Conservation (phyloP, 768 basidiomycete species). For the Termitomyces sp. region DNA sequence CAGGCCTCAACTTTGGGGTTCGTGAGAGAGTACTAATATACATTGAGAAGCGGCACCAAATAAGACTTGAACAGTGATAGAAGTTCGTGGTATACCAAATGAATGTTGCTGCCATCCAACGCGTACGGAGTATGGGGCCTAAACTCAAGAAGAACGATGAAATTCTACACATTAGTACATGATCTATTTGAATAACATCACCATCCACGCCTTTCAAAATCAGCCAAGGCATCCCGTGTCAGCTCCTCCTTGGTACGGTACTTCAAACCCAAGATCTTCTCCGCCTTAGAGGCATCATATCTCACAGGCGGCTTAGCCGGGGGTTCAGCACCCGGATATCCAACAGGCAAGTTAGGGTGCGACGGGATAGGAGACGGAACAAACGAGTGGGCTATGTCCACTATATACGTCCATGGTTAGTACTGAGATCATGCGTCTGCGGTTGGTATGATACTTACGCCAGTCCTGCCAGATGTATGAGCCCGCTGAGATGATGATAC, state of each 20-base stretch:
- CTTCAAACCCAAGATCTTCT: conserved; percentile 39
- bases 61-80: neutral
- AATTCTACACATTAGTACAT: neutral
- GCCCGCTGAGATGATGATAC: conserved; percentile 44
- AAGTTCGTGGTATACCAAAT: neutral
- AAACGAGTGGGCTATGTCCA: conserved; percentile 37
- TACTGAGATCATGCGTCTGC: neutral
- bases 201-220: conserved; percentile 46
- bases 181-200: conserved; percentile 10
- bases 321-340: conserved; percentile 31
- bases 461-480: conserved; percentile 28
- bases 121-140: neutral
- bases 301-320: conserved; percentile 24
- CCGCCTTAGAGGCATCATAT: conserved; percentile 37
- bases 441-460: conserved; percentile 17
- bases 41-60: neutral
- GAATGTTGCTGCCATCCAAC: neutral
- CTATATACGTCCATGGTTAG: conserved; percentile 18
- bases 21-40: too few species aligned
- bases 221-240: conserved; percentile 38
- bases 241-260: conserved; percentile 40
- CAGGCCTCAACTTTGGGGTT: too few species aligned
- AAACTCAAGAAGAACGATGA: neutral
- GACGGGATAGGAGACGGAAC: conserved; percentile 29
- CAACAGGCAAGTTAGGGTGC: conserved; percentile 27